Conservation (phyloP, 345 rosid species). For the thale cress (Arabidopsis thaliana) region DNA sequence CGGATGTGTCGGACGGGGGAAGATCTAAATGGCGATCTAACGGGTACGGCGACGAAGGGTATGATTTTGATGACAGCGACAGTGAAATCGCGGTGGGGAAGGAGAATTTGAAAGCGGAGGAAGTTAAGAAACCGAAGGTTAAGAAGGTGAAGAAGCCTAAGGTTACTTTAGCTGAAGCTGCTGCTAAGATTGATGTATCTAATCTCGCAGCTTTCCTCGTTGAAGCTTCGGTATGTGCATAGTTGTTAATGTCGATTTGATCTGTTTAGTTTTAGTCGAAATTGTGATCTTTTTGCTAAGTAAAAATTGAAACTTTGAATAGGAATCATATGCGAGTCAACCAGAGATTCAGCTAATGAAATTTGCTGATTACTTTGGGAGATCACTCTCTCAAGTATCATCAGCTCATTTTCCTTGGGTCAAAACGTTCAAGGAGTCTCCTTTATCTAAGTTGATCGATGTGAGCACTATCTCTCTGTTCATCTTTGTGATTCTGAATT, state of each 20-base stretch:
- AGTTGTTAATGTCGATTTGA: neutral
- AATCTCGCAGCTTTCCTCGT: constrained; percentile 63
- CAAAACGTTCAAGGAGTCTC: constrained; percentile 58
- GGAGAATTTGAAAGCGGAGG: constrained; percentile 48
- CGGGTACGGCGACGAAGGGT: constrained; percentile 44
- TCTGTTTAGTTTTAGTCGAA: neutral
- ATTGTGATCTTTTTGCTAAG: neutral
- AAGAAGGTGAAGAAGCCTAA: constrained; percentile 78
- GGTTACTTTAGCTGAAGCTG: constrained; percentile 65
- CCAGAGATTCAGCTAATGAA: constrained; percentile 67
- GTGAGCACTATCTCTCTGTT: constrained; percentile 14
- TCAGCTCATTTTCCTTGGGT: constrained; percentile 68
- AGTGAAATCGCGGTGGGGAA: constrained; percentile 38
- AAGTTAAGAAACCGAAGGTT: constrained; percentile 49
- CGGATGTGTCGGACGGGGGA: neutral
- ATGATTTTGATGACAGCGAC: constrained; percentile 52
- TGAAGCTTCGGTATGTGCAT: constrained; percentile 50
- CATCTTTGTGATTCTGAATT: neutral
- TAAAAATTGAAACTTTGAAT: neutral
- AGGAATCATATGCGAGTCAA: constrained; percentile 56
- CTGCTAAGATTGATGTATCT: constrained; percentile 53
- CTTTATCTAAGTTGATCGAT: constrained; percentile 58
- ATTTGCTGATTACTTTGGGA: constrained; percentile 68
- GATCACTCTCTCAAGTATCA: constrained; percentile 57
- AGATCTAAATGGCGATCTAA: constrained; percentile 49